Conservation (phyloP, 2,329 filamentous ascomycete genomes). For the Verruconis gallopava region DNA sequence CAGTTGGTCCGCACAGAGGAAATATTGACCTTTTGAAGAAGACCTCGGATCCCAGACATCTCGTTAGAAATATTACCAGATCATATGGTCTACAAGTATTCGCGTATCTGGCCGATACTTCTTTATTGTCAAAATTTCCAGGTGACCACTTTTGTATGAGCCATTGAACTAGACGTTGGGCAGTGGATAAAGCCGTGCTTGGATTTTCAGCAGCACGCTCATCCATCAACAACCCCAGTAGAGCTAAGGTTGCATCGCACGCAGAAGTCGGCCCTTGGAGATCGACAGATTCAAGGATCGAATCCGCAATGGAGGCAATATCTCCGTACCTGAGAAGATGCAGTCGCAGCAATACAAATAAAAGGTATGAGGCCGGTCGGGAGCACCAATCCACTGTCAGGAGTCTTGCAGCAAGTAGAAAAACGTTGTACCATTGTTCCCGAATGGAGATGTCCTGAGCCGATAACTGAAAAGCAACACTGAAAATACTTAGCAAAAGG, state of each 20-base stretch:
- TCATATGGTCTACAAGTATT: too few relatives aligned
- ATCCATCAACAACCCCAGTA: conserved; percentile 60
- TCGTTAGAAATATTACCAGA: too few relatives aligned
- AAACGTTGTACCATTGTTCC: conserved; percentile 55
- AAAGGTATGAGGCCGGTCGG: conserved; percentile 61
- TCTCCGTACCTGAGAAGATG: conserved; percentile 54
- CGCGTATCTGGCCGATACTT: too few relatives aligned
- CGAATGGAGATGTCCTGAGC: conserved; percentile 31
- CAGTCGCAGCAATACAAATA: conserved; percentile 53
- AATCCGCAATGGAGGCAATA: conserved; percentile 56
- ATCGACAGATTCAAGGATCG: conserved; percentile 63
- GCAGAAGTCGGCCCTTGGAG: conserved; percentile 66
- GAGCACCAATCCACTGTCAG: conserved; percentile 59
- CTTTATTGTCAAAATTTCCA: conserved; percentile 37
- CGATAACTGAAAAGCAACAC: conserved; percentile 33
- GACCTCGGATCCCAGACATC: too few relatives aligned
- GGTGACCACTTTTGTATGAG: conserved; percentile 70
- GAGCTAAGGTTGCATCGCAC: conserved; percentile 61
- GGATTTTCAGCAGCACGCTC: conserved; percentile 55
- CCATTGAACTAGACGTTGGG: conserved; percentile 68
- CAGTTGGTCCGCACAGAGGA: conserved; percentile 36
- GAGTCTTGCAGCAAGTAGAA: conserved; percentile 60
- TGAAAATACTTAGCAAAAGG: too few relatives aligned
- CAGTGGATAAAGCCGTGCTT: conserved; percentile 52
- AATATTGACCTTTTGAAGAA: too few relatives aligned